These are phyloP conservation scores for Salvia miltiorrhiza DNA, from an alignment of 257 asterid species.

Conservation along the genomic window DNA sequence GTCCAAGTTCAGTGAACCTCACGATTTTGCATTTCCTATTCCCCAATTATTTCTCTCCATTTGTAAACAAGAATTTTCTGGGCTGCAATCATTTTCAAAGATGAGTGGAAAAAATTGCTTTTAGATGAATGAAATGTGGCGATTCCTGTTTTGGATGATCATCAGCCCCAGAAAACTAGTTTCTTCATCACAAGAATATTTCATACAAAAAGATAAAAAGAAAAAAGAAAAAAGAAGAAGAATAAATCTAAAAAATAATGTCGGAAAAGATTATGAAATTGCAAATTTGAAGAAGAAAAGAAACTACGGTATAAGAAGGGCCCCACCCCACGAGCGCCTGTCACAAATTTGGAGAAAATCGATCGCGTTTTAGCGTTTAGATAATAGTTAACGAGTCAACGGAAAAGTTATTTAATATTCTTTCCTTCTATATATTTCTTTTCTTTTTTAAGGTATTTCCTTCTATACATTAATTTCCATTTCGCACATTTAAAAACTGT, in stretches of 20 bases:
- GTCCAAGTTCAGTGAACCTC: conserved; percentile 43
- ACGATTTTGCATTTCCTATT: not conserved
- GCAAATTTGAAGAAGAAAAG: not conserved
- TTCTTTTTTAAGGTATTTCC: no score
- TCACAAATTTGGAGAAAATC: conserved; percentile 2
- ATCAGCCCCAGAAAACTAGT: not conserved
- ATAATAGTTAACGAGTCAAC: no score
- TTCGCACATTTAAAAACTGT: no score
- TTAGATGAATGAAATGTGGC: not conserved
- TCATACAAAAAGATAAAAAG: no score
- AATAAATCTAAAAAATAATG: not conserved
- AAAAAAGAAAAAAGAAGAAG: not conserved
- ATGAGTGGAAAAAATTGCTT: not conserved
- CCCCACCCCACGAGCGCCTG: conserved; percentile 9
- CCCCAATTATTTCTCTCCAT: conserved; percentile 12
- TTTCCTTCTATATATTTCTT: no score
- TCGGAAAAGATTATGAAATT: not conserved
- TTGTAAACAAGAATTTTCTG: conserved; percentile 2
- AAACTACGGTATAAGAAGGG: not conserved
- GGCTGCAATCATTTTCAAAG: conserved; percentile 20
- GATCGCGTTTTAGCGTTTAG: no score
- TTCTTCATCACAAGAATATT: not conserved
- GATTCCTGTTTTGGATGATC: conserved; percentile 4
- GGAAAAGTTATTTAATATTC: no score
- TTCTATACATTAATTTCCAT: no score